These are phyloP conservation scores for Aschersonia sp. DNA, from an alignment of 2,329 filamentous ascomycete genomes.

Conservation along the genomic window DNA sequence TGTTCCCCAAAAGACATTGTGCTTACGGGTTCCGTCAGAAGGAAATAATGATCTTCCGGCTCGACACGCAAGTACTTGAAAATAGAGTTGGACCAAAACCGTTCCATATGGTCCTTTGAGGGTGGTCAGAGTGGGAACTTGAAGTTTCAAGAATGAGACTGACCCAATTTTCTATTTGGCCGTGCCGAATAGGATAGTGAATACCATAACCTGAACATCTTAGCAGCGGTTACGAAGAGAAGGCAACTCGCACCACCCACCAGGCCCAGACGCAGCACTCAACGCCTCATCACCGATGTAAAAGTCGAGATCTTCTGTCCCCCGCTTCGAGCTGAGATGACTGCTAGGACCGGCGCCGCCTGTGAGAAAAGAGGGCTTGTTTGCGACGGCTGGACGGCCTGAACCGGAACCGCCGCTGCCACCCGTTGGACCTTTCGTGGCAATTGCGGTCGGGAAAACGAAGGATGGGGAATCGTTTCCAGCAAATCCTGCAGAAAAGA, in stretches of 20 bases:
- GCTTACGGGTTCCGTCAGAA: slow-evolving; percentile 87
- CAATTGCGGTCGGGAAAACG: slow-evolving; percentile 97
- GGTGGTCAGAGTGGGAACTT: slow-evolving; percentile 13
- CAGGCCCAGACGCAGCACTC: slow-evolving; percentile 67
- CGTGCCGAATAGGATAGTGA: slow-evolving; percentile 94
- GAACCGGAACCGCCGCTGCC: slow-evolving; percentile 65
- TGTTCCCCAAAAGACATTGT: neutral
- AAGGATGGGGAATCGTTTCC: slow-evolving; percentile 98
- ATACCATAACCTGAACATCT: slow-evolving; percentile 63
- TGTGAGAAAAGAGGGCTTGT: slow-evolving; percentile 90
- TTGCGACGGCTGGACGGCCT: slow-evolving; percentile 77
- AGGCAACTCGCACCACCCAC: slow-evolving; percentile 26
- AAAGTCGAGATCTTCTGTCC: slow-evolving; percentile 95
- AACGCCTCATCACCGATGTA: slow-evolving; percentile 98
- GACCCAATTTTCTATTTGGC: slow-evolving; percentile 98
- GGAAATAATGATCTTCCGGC: slow-evolving; percentile 96
- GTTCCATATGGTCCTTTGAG: slow-evolving; percentile 87
- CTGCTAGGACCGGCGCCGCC: slow-evolving; percentile 65
- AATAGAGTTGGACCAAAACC: slow-evolving; percentile 99
- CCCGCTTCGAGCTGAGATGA: slow-evolving; percentile 80
- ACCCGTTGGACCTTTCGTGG: slow-evolving; percentile 69
- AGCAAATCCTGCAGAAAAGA: slow-evolving; percentile 60
- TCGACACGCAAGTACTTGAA: slow-evolving; percentile 99
- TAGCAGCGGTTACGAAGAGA: neutral
- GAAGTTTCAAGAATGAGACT: slow-evolving; percentile 10